Base-by-base conservation (phyloP, 108 stramenopile genomes). In the Cylindrotheca fusiformis region DNA sequence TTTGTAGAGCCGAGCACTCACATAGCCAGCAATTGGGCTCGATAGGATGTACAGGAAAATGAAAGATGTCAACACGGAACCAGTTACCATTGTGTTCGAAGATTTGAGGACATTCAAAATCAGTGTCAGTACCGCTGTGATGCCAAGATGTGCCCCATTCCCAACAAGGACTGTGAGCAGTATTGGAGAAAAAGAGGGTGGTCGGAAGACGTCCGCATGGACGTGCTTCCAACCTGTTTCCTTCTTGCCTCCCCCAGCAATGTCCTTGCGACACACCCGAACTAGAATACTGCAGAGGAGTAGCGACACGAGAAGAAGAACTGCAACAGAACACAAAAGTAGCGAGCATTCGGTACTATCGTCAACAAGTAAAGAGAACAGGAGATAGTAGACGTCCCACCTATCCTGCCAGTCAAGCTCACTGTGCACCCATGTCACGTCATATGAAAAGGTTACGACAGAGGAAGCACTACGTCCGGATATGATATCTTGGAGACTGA, bases 121-220 rank as follows among this genome's bases (percentile, higher is more conserved):
- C 62, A 96, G 91, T 52, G 90, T 77, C 28, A 72, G 61, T 21
- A 92, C 51, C 5, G 72, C 69, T 25, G 86, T 79, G 24, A 85
- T 32, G 24, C 65, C 54, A 33, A 96, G 63, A 52, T 96, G 95
- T 32, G 74, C 75, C 14, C 98, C 98, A 10, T 93, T 90, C 52
- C 97, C 98, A 26, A 88, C 79, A 66, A 94, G 79, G 64, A 99
- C 95, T 50, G 95, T 94, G 65, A 87, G 97, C 3, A 96, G 55
- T 94, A 98, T 97, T 49, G 97, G 97, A 52, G 67, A 80, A 12
- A 81, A 24, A n/a, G n/a, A n/a, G 22, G 98, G 98, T 17, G 97
- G 96, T 54, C 98, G 93, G 81, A 99, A 98, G 17, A 99, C 98
- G 68, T 99, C 98, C 25, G 95, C 95, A 63, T 97, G 97, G 18